These are phyloP conservation scores for Leersia perrieri DNA, from an alignment of 176 grass and related monocot species.

Conservation along the genomic window DNA sequence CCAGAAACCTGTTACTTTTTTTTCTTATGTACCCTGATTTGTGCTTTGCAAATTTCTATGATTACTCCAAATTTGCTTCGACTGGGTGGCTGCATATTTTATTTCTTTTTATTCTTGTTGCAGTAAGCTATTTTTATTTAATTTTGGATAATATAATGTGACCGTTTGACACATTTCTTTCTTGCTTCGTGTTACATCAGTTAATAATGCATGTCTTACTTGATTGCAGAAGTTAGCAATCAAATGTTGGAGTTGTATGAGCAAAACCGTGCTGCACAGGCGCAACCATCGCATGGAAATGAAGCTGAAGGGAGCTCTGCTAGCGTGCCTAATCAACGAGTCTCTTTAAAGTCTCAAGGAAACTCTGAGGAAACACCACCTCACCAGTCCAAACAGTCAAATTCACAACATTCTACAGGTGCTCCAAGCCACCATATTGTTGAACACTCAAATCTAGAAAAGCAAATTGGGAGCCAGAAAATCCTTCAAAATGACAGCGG, in stretches of 20 bases:
- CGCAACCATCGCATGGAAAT: conserved; percentile 53
- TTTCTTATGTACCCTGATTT: not conserved
- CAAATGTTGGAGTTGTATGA: conserved; percentile 97
- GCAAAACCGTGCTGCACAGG: conserved; percentile 52
- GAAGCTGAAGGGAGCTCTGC: conserved; percentile 82
- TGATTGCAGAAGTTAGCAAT: conserved; percentile 73
- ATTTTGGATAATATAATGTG: not conserved
- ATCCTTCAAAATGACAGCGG: conserved; percentile 26
- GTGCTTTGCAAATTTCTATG: not conserved
- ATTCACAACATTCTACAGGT: conserved; percentile 27
- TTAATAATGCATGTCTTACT: conserved; percentile 7
- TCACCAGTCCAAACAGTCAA: conserved; percentile 39
- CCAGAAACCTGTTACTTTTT: not conserved
- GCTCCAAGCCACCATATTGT: conserved; percentile 22
- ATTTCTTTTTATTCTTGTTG: conserved; percentile 10
- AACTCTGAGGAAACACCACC: conserved; percentile 50
- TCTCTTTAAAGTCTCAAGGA: conserved; percentile 44
- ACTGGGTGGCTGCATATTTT: not conserved
- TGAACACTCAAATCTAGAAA: conserved; percentile 38
- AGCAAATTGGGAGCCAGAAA: conserved; percentile 40
- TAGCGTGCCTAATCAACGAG: conserved; percentile 53
- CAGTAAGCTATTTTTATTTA: conserved; percentile 8
- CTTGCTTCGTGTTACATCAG: not conserved
- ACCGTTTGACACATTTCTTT: not conserved
- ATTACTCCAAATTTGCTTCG: not conserved